Percentiles rank a stretch among this genome's conserved stretches.
Conservation (phyloP, 768 basidiomycete genomes). For the Russula foetens region DNA sequence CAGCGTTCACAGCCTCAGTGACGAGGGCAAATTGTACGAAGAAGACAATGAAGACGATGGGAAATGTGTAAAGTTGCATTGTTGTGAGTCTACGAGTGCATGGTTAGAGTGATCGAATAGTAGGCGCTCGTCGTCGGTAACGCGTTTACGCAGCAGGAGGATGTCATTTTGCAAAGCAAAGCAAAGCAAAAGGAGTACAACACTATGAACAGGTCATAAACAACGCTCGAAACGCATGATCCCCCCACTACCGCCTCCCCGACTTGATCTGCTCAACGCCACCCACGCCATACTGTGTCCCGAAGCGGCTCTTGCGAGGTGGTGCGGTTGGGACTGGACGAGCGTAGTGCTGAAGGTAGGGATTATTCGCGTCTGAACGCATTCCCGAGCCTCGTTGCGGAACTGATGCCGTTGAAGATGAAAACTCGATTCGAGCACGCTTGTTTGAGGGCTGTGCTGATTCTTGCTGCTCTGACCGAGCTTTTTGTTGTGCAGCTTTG, state of each 20-base stretch:
- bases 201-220: neutral
- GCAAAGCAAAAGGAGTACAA: neutral
- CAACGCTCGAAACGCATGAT: neutral
- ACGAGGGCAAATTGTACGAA: neutral
- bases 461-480: conserved; percentile 34
- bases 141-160: no score
- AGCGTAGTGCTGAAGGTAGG: conserved; percentile 13
- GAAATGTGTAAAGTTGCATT: neutral
- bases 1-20: neutral
- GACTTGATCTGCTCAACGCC: conserved; percentile 4
- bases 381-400: neutral
- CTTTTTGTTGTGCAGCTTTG: conserved; percentile 35
- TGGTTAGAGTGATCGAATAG: neutral
- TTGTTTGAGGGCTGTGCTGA: conserved; percentile 28
- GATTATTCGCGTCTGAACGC: conserved; percentile 5
- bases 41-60: neutral
- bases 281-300: conserved; percentile 1
- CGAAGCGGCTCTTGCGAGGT: conserved; percentile 14
- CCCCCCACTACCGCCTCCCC: conserved; percentile 1
- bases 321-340: conserved; percentile 1
- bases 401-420: conserved; percentile 21
- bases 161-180: neutral
- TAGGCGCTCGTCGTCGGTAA: neutral
- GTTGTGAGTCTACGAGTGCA: neutral
- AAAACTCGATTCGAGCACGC: conserved; percentile 38